A percentile compares a stretch with the other conserved stretches of the same genome.
Conservation (phyloP, 2,329 filamentous ascomycete genomes). For the Pestalotiopsis sp. region DNA sequence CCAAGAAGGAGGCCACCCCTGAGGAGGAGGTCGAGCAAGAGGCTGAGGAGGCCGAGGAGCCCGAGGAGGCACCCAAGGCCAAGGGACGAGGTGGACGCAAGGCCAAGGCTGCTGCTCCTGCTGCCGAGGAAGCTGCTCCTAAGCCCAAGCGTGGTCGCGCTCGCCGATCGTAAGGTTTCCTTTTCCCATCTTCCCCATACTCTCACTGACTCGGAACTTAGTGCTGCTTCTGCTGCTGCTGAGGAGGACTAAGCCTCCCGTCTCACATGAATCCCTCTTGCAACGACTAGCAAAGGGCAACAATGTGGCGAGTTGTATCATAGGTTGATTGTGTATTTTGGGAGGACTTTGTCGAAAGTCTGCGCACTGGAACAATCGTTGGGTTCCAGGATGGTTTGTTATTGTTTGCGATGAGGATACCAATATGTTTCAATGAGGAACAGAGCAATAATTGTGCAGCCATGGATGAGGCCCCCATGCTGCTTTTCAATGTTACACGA, state of each 20-base stretch:
- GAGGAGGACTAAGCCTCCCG: neutral
- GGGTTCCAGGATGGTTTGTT: neutral
- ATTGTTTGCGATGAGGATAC: neutral
- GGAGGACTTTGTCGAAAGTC: neutral
- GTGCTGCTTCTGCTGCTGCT: conserved; percentile 2
- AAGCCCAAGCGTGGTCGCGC: conserved; percentile 13
- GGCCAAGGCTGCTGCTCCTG: conserved; percentile 15
- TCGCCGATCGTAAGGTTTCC: conserved; percentile 10
- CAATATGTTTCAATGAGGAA: conserved; percentile 3
- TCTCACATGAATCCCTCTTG: neutral
- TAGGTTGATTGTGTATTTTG: neutral
- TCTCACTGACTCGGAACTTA: neutral
- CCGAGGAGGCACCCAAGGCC: conserved; percentile 22
- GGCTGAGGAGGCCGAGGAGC: conserved; percentile 17
- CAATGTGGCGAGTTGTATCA: neutral
- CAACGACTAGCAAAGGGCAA: neutral
- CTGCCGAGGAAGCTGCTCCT: neutral
- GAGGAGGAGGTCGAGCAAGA: conserved; percentile 18
- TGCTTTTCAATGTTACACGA: neutral
- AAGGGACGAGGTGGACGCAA: conserved; percentile 25
- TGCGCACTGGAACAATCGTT: neutral
- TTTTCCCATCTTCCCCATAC: neutral
- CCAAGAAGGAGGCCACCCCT: conserved; percentile 19
- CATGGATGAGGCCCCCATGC: neutral
- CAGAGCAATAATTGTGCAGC: neutral